phyloP scores from a whole-genome alignment of 495 filamentous ascomycete species.

The Penicillium cataractarum region DNA sequence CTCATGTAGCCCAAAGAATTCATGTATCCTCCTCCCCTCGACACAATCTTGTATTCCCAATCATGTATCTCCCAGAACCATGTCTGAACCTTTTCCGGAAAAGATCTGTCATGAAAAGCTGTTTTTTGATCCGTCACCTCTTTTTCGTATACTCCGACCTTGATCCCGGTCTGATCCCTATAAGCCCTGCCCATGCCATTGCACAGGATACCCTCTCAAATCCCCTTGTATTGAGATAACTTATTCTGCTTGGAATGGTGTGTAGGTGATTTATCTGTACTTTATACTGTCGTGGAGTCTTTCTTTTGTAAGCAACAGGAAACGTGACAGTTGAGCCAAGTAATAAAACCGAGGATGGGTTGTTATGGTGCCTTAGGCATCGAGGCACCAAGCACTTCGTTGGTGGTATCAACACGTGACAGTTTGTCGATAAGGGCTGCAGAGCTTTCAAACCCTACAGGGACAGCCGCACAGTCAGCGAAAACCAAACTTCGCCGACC shows the following conservation, averaged over 20 bases:
- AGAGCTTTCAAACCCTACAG: slow-evolving; percentile 30
- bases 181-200: slow-evolving; percentile 20
- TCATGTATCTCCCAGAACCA: slow-evolving; percentile 30
- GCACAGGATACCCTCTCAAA: slow-evolving; percentile 13
- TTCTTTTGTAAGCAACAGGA: neutral
- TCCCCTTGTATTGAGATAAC: slow-evolving; percentile 33
- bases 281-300: no score
- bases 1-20: slow-evolving; percentile 57
- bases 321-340: neutral
- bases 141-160: slow-evolving; percentile 37
- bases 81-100: slow-evolving; percentile 26
- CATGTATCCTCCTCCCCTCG: slow-evolving; percentile 44
- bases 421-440: slow-evolving; percentile 34
- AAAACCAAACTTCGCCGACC: slow-evolving; percentile 30
- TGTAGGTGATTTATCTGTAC: neutral
- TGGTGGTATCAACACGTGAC: slow-evolving; percentile 30
- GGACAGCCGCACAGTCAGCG: slow-evolving; percentile 35
- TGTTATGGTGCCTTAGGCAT: slow-evolving; percentile 40
- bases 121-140: slow-evolving; percentile 22
- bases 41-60: slow-evolving; percentile 14
- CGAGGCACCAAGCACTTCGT: neutral
- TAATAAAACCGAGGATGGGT: neutral
- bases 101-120: slow-evolving; percentile 45
- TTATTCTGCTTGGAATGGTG: neutral
- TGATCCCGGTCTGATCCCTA: neutral